Base-by-base conservation (phyloP, 768 basidiomycete genomes). In the Melanogaster broomeanus region DNA sequence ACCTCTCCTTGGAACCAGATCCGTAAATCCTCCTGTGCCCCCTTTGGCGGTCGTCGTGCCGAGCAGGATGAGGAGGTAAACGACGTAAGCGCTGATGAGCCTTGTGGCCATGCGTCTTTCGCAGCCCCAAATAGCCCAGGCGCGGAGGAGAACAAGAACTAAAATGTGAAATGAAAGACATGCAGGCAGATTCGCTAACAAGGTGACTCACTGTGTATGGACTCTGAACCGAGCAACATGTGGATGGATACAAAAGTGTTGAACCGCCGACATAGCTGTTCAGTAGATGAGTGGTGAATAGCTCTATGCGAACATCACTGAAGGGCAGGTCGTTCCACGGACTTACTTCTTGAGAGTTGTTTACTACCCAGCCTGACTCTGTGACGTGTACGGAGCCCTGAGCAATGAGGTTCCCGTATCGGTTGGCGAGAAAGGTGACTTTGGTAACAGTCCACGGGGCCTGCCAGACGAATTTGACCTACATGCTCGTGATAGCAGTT, bases 1-100 rank as follows among this genome's bases (percentile, higher is more conserved):
- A 38, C 66, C 67, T 45, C 74, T 74, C 42, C 80, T 75, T 31
- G 74, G 74, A 16, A 74, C 71, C 46, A 90, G 80, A 63, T 94
- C 92, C 2, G 93, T 93, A 67, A 90, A 93, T 15, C 90, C 90
- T 37, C 88, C 76, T 22, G 74, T 70, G 3, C 74, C 76, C 1
- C 93, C 93, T 60, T 84, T 86, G 12, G 88, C 84, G 48, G 94
- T 80, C 63, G 91, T 88, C 5, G n/a, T n/a, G n/a, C n/a, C n/a
- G 10, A 44, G 1, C 22, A 31, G 3, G 18, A 22, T 56, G 30
- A 18, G 59, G 3, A 12, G 8, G 30, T 53, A 67, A 5, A 56
- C 3, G 19, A 45, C 1, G n/a, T 67, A 67, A 2, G 55, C 3
- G 2, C 12, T 13, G 28, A 42, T 50, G 16, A 41, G 33, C 2